Percentiles rank a stretch among this genome's conserved stretches.
Conservation (phyloP, 2,329 filamentous ascomycete genomes). For the Aspergillus sp. region DNA sequence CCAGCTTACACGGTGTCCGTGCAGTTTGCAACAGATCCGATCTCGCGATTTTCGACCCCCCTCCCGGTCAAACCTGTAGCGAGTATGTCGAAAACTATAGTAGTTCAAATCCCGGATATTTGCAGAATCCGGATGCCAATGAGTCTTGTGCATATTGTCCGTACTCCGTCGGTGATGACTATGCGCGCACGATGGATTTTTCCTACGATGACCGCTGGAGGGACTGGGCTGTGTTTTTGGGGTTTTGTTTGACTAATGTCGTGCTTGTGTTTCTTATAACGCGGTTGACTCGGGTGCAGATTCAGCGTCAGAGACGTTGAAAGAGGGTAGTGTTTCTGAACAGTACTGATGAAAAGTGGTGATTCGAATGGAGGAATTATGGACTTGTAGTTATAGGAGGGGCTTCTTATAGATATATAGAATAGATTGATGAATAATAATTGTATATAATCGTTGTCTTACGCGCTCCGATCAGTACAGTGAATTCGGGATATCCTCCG, state of each 20-base stretch:
- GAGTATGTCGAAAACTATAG: constrained; percentile 1
- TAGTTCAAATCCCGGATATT: not conserved
- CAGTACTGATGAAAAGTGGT: too few relatives aligned
- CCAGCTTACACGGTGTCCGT: constrained; percentile 1
- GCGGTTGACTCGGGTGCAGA: not conserved
- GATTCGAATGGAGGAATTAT: too few relatives aligned
- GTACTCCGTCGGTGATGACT: constrained; percentile 3
- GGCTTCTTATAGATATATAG: too few relatives aligned
- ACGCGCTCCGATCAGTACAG: not conserved
- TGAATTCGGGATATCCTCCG: not conserved
- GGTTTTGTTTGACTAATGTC: constrained; percentile 3
- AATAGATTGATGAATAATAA: too few relatives aligned
- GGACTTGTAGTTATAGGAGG: too few relatives aligned
- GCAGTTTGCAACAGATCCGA: constrained; percentile 1
- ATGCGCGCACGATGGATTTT: not conserved
- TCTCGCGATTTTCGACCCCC: constrained; percentile 2
- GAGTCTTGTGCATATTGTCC: not conserved
- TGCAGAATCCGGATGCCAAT: constrained; percentile 2
- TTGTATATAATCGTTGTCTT: too few relatives aligned
- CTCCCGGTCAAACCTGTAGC: constrained; percentile 1
- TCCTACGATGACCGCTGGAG: constrained; percentile 3
- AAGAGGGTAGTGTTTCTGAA: too few relatives aligned
- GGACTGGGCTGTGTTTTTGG: constrained; percentile 5
- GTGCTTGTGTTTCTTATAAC: not conserved
- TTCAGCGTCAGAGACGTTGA: not conserved